phyloP scores from a whole-genome alignment of 2,329 filamentous ascomycete genomes.

The Phyllosticta citrichinensis region DNA sequence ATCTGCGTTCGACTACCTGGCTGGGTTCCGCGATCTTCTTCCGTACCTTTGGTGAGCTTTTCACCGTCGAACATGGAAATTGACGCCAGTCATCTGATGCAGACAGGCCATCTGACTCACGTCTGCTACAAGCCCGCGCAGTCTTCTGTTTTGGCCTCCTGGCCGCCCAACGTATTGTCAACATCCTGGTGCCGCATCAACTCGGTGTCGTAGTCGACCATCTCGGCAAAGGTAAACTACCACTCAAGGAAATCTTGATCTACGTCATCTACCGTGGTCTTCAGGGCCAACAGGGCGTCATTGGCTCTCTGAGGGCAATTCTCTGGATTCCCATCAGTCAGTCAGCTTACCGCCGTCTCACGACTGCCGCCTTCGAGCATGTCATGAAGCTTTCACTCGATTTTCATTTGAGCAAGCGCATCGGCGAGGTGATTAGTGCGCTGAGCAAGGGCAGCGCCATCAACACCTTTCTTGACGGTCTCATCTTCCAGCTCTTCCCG shows the following conservation, averaged over 20 bases:
- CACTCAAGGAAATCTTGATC: constrained; percentile 34
- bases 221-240: constrained; percentile 33
- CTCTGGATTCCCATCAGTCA: constrained; percentile 43
- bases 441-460: constrained; percentile 39
- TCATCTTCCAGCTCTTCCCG: constrained; percentile 49
- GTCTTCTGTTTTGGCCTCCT: constrained; percentile 34
- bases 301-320: constrained; percentile 34
- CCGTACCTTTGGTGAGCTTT: too few relatives aligned
- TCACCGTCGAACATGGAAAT: too few relatives aligned
- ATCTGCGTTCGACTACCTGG: too few relatives aligned
- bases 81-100: constrained; percentile 11
- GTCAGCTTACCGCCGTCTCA: constrained; percentile 34
- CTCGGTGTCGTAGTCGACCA: constrained; percentile 33
- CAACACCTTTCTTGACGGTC: constrained; percentile 46
- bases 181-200: constrained; percentile 35
- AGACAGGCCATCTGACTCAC: constrained; percentile 35
- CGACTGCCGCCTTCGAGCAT: constrained; percentile 39
- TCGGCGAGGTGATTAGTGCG: constrained; percentile 43
- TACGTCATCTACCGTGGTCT: constrained; percentile 37
- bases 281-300: constrained; percentile 37
- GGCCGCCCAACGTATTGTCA: constrained; percentile 34
- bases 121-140: constrained; percentile 32
- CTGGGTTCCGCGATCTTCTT: too few relatives aligned
- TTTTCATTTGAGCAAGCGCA: constrained; percentile 42
- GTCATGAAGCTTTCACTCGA: constrained; percentile 39